A percentile compares a stretch with the other conserved stretches of the same genome.
Conservation (phyloP, 2,329 filamentous ascomycete genomes). For the Clarireedia paspali region DNA sequence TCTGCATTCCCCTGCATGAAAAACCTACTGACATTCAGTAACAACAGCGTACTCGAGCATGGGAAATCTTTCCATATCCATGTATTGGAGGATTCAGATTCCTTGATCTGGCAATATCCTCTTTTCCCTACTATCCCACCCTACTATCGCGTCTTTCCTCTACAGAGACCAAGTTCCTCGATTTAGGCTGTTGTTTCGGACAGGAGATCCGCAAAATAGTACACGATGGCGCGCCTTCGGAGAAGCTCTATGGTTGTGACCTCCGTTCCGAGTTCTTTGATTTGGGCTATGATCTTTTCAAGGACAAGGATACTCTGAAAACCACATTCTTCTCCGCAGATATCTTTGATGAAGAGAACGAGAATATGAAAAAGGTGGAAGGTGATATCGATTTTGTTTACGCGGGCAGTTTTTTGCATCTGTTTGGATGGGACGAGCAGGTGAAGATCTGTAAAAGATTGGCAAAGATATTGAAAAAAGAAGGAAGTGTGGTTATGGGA, state of each 20-base stretch:
- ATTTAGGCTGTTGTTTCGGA: constrained; percentile 33
- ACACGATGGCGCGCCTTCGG: constrained; percentile 28
- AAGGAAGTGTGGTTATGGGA: constrained; percentile 2
- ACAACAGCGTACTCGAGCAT: constrained; percentile 16
- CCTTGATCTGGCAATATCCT: constrained; percentile 12
- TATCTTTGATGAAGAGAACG: constrained; percentile 24
- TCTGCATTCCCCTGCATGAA: background rate
- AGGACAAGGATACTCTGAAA: constrained; percentile 27
- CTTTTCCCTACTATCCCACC: constrained; percentile 7
- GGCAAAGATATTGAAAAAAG: constrained; percentile 9
- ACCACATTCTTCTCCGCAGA: constrained; percentile 29
- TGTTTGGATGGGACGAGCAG: constrained; percentile 8
- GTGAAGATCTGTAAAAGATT: constrained; percentile 24
- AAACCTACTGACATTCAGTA: background rate
- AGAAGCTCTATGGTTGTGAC: constrained; percentile 28
- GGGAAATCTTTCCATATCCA: constrained; percentile 19
- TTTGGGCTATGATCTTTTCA: constrained; percentile 32
- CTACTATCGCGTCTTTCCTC: background rate
- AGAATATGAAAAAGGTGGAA: constrained; percentile 15
- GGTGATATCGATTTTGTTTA: constrained; percentile 17
- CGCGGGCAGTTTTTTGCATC: constrained; percentile 9
- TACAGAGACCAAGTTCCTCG: constrained; percentile 21
- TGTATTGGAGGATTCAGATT: constrained; percentile 21
- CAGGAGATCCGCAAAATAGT: constrained; percentile 32
- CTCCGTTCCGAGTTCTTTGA: constrained; percentile 28